Evolutionary conservation across 2,329 filamentous ascomycete species (phyloP), one percentile per base, ranked within the genome.

Genomic region (Arthrobotrys sinensis): DNA sequence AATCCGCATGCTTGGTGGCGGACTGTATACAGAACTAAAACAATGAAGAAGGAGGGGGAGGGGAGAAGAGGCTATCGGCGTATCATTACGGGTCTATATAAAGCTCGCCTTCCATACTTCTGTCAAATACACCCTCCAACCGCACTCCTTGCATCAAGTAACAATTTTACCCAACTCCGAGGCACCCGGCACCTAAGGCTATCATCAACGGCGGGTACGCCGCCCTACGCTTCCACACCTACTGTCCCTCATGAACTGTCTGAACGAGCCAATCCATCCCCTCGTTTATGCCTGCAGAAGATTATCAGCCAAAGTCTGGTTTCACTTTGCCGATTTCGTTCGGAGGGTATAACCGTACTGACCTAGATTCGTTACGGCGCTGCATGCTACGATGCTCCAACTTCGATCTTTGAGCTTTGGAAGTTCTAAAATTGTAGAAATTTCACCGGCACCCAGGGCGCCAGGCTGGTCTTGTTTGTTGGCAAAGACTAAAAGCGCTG

Each of bases 391-490:
- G 84, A 99, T 99, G 85, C 94, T 98, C 96, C 96, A 99, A 88
- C 98, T 99, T 83, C 96, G 89, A 85, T 99, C 96, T 82, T 95
- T 91, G 84, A 99, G 86, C 85, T 97, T 94, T 67, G 93, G 94
- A 81, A 99, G 86, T 82, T 91, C 92, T 85, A 99, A 86, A 60
- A 94, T 95, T 86, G 98, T 95, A 70, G 93, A 97, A 80, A 99
- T 99, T 84, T 98, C 96, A 16, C 94, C 96, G 0, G 96, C 96
- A 1, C 95, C 96, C 86, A 97, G 97, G 60, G 96, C 95, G 16
- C 96, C 96, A 1, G 95, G 95, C 85, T 98, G 94, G 86, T 99
- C 96, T 85, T 99, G 96, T 87, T 99, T 99, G 87, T 99, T 99
- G 83, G 96, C 96, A 85, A 98, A 99, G 10, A 99, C 96, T 68